phyloP scores from a whole-genome alignment of 2,329 filamentous ascomycete genomes.

The Microcyclosporella mali region DNA sequence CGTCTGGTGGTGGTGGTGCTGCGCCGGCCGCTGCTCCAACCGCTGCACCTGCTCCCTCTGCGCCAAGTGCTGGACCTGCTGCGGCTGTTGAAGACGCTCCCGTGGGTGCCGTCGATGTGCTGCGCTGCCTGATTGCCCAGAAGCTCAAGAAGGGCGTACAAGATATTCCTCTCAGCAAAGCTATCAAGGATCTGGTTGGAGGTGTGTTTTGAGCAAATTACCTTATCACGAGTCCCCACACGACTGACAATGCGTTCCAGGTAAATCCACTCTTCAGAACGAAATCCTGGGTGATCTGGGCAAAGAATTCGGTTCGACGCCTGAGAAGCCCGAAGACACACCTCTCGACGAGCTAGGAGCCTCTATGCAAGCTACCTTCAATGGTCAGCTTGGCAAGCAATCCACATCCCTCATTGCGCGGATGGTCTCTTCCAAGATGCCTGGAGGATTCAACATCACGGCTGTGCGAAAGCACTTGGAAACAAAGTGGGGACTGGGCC shows the following conservation, averaged over 20 bases:
- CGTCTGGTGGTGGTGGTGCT: constrained; percentile 44
- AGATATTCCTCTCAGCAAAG: constrained; percentile 89
- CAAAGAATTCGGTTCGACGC: constrained; percentile 96
- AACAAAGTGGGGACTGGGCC: constrained; percentile 80
- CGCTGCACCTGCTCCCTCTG: constrained; percentile 47
- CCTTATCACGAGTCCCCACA: not conserved
- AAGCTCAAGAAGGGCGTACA: constrained; percentile 92
- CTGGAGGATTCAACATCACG: constrained; percentile 98
- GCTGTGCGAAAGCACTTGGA: constrained; percentile 91
- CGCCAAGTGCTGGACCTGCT: constrained; percentile 70
- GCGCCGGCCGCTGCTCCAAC: constrained; percentile 48
- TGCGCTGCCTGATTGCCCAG: constrained; percentile 84
- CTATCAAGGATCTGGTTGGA: constrained; percentile 96
- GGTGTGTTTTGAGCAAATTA: constrained; percentile 53
- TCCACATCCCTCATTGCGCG: constrained; percentile 88
- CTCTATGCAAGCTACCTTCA: constrained; percentile 96
- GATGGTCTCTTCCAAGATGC: constrained; percentile 98
- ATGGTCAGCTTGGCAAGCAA: constrained; percentile 95
- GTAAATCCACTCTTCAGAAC: constrained; percentile 97
- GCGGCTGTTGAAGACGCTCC: constrained; percentile 80
- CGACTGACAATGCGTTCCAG: constrained; percentile 41
- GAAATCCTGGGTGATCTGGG: constrained; percentile 96
- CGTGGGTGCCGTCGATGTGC: constrained; percentile 80
- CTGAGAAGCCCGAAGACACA: constrained; percentile 96
- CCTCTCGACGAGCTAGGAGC: constrained; percentile 92